phyloP scores from a whole-genome alignment of 2,329 filamentous ascomycete genomes.

The Lasiodiplodia theobromae region DNA sequence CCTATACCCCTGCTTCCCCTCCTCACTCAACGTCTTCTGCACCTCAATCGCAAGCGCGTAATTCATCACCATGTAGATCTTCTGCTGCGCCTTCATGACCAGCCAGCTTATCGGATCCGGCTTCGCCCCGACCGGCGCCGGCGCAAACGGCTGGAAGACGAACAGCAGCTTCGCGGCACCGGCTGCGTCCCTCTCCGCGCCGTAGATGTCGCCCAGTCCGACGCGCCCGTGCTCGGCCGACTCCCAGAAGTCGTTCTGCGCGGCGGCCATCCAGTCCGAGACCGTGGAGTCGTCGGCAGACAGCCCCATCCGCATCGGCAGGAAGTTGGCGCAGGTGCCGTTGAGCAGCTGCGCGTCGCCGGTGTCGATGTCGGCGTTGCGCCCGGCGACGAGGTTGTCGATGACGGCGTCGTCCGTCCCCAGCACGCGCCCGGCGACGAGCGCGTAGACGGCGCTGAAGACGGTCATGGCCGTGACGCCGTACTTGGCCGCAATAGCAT shows the following conservation, averaged over 20 bases:
- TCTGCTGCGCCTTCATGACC: slow-evolving; percentile 31
- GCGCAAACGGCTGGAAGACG: slow-evolving; percentile 46
- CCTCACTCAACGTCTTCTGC: slow-evolving; percentile 16
- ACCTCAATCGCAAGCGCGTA: slow-evolving; percentile 31
- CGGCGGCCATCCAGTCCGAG: slow-evolving; percentile 31
- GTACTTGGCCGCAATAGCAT: slow-evolving; percentile 33
- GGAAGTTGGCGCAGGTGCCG: slow-evolving; percentile 49
- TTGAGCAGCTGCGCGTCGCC: slow-evolving; percentile 48
- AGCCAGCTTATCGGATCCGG: slow-evolving; percentile 30
- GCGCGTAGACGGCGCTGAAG: slow-evolving; percentile 45
- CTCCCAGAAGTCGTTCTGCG: slow-evolving; percentile 38
- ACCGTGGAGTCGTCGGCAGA: slow-evolving; percentile 14
- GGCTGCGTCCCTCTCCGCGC: slow-evolving; percentile 30
- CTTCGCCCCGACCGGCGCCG: slow-evolving; percentile 18
- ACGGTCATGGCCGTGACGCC: slow-evolving; percentile 45
- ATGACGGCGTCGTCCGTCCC: slow-evolving; percentile 35
- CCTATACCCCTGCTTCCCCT: background rate
- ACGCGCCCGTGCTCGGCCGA: slow-evolving; percentile 41
- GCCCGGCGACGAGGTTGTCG: slow-evolving; percentile 45
- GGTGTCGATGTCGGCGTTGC: slow-evolving; percentile 41
- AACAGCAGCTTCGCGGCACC: slow-evolving; percentile 37
- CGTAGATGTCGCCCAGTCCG: slow-evolving; percentile 39
- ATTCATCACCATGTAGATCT: slow-evolving; percentile 29
- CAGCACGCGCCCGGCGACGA: slow-evolving; percentile 26
- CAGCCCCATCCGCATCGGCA: slow-evolving; percentile 40